These are phyloP conservation scores for Fereydounia khargensis DNA, from an alignment of 1,284 basidiomycete species.

Conservation along the genomic window DNA sequence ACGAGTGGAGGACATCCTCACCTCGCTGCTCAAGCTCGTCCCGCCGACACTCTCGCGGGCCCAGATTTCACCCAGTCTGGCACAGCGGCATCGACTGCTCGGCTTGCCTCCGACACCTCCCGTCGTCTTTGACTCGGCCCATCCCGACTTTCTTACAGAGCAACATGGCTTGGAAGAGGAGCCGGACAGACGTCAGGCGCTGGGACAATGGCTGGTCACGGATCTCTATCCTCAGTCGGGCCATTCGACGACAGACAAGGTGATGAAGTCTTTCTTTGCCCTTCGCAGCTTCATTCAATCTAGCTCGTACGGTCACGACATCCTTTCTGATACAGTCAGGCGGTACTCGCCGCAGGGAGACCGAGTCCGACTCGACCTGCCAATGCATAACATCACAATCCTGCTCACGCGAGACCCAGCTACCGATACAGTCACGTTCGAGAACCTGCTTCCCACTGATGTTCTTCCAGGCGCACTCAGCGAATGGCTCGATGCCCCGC, in stretches of 20 bases:
- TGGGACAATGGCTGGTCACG: neutral
- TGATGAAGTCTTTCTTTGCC: too few species aligned
- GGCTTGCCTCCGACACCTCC: conserved; percentile 4
- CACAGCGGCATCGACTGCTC: conserved; percentile 21
- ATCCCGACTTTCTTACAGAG: neutral
- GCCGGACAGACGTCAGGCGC: neutral
- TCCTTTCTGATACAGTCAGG: too few species aligned
- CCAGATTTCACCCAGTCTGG: conserved; percentile 16
- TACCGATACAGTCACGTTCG: conserved; percentile 2
- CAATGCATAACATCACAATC: too few species aligned
- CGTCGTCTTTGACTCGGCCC: conserved; percentile 4
- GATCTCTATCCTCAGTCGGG: neutral
- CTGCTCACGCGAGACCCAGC: too few species aligned
- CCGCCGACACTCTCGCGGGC: conserved; percentile 2
- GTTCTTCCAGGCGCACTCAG: neutral
- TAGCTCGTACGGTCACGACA: too few species aligned
- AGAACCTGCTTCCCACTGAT: conserved; percentile 9
- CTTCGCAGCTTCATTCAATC: too few species aligned
- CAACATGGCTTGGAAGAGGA: neutral
- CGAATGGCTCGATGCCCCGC: neutral
- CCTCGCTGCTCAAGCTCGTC: conserved; percentile 7
- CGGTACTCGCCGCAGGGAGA: too few species aligned
- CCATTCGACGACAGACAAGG: too few species aligned
- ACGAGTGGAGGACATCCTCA: conserved; percentile 1
- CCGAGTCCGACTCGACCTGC: too few species aligned